Percentiles rank a stretch among this genome's conserved stretches.
phyloP scores from a whole-genome alignment of 441 rosid species.

The Gossypium laxum region DNA sequence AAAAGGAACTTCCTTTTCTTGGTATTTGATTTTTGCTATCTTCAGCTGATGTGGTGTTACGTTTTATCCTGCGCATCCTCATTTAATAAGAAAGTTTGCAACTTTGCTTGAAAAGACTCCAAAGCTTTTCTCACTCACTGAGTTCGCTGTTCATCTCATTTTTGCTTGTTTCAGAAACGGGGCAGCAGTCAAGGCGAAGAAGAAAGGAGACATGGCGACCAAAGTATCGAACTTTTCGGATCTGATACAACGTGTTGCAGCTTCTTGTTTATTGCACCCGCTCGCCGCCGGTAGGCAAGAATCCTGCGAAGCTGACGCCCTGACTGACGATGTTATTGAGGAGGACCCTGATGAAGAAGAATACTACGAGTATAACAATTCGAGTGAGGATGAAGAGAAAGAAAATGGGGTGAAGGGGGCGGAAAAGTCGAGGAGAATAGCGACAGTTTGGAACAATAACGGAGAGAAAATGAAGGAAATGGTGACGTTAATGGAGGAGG shows the following conservation, averaged over 20 bases:
- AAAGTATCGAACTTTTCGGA: conserved; percentile 74
- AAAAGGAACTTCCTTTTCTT: not conserved
- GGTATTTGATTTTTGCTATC: not conserved
- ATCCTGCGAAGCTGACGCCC: conserved; percentile 20
- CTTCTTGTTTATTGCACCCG: conserved; percentile 80
- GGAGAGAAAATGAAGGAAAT: conserved; percentile 46
- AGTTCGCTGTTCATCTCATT: not conserved
- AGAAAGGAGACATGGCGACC: conserved; percentile 52
- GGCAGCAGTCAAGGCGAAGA: conserved; percentile 31
- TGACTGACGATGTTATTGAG: conserved; percentile 16
- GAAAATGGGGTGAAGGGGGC: conserved; percentile 21
- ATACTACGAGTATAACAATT: conserved; percentile 15
- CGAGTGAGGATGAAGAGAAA: conserved; percentile 23
- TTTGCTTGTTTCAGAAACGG: conserved; percentile 19
- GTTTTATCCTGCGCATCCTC: conserved; percentile 1
- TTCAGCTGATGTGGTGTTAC: not conserved
- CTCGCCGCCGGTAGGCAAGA: conserved; percentile 52
- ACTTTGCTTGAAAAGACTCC: not conserved
- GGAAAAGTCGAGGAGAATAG: conserved; percentile 6
- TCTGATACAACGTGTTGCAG: conserved; percentile 79
- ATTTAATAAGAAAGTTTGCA: not conserved
- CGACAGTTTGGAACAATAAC: conserved; percentile 14
- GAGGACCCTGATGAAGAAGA: conserved; percentile 26
- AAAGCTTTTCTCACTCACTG: not conserved
- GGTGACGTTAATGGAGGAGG: conserved; percentile 58